Conservation (phyloP, 2,329 filamentous ascomycete genomes). For the Colletotrichum spaethianum region DNA sequence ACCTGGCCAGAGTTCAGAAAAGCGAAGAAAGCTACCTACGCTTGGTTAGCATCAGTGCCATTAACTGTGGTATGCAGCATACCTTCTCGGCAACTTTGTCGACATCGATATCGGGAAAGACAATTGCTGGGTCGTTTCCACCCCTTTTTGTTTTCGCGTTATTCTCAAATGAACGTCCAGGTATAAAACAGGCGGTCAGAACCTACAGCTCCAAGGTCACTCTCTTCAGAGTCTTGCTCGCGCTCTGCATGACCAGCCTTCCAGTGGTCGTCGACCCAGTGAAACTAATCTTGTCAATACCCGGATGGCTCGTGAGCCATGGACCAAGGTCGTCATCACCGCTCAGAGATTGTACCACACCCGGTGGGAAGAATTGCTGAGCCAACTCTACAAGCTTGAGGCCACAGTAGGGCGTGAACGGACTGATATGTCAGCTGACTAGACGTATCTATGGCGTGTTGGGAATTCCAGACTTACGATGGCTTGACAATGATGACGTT, state of each 20-base stretch:
- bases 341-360: conserved; percentile 73
- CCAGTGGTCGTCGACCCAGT: conserved; percentile 73
- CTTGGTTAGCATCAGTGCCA: neutral
- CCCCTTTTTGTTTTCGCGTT: conserved; percentile 50
- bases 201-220: conserved; percentile 69
- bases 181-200: conserved; percentile 20
- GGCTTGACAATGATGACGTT: conserved; percentile 71
- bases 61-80: conserved; percentile 24
- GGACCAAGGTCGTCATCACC: conserved; percentile 74
- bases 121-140: conserved; percentile 72
- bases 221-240: conserved; percentile 70
- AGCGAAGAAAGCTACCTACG: conserved; percentile 20
- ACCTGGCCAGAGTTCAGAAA: conserved; percentile 26
- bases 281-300: conserved; percentile 75
- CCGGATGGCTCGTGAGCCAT: conserved; percentile 70
- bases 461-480: conserved; percentile 48
- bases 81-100: conserved; percentile 49
- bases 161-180: neutral
- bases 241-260: conserved; percentile 71
- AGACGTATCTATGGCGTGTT: neutral
- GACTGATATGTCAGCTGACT: conserved; percentile 41
- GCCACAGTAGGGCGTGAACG: conserved; percentile 69
- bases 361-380: conserved; percentile 70
- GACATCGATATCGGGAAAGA: conserved; percentile 70
- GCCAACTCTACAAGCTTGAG: conserved; percentile 74